Percentiles rank a stretch among this genome's conserved stretches.
These are phyloP conservation scores for Aspergillus neotritici DNA, from an alignment of 2,329 filamentous ascomycete genomes.

Conservation along the genomic window DNA sequence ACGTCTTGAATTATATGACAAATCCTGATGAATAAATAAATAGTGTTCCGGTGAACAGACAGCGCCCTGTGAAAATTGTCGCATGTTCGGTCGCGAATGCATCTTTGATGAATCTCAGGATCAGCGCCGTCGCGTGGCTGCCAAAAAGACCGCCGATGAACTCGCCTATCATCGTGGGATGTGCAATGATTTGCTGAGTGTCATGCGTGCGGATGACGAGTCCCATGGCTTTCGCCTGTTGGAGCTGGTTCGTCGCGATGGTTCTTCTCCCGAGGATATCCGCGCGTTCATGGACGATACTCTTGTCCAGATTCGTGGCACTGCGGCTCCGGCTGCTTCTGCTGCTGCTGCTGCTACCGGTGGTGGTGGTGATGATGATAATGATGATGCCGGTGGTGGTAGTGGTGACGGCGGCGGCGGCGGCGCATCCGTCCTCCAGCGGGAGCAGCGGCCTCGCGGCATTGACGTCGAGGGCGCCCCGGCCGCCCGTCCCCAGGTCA, in stretches of 20 bases:
- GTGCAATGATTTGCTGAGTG: slow-evolving; percentile 32
- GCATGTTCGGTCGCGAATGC: slow-evolving; percentile 32
- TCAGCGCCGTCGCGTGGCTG: slow-evolving; percentile 41
- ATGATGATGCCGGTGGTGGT: background rate
- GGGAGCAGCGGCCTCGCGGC: slow-evolving; percentile 25
- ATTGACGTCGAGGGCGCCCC: slow-evolving; percentile 29
- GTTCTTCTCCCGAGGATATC: slow-evolving; percentile 33
- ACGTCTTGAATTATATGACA: too few species aligned
- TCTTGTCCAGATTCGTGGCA: slow-evolving; percentile 17
- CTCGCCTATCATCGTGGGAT: slow-evolving; percentile 36
- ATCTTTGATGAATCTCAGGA: slow-evolving; percentile 59
- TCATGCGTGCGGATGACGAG: slow-evolving; percentile 31
- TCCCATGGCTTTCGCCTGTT: slow-evolving; percentile 25
- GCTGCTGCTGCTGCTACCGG: too few species aligned
- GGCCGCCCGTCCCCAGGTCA: slow-evolving; percentile 34
- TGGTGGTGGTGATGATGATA: too few species aligned
- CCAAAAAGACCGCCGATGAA: slow-evolving; percentile 38
- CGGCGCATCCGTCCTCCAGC: slow-evolving; percentile 16
- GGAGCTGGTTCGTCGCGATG: slow-evolving; percentile 32
- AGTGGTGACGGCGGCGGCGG: slow-evolving; percentile 2
- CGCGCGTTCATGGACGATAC: slow-evolving; percentile 29
- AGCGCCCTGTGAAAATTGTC: slow-evolving; percentile 39
- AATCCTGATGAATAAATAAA: too few species aligned
- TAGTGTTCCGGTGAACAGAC: slow-evolving; percentile 37
- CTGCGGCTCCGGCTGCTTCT: too few species aligned